Conservation (phyloP, 441 rosid species). For the Pelargonium australe region DNA sequence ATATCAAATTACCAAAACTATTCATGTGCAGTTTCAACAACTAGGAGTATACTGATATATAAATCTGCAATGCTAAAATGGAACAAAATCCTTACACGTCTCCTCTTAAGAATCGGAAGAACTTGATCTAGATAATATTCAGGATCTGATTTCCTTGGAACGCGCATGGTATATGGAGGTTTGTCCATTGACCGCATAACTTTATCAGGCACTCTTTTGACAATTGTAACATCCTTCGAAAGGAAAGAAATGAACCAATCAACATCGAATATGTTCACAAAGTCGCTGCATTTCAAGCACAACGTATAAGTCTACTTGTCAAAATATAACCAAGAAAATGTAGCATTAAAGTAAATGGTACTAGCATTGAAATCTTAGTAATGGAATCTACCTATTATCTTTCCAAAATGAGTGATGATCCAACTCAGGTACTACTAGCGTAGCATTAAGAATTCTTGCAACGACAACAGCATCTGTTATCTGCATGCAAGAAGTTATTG, state of each 20-base stretch:
- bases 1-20: neutral
- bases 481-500: conserved; percentile 34
- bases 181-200: conserved; percentile 91
- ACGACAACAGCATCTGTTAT: conserved; percentile 97
- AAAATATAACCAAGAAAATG: conserved; percentile 1
- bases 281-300: conserved; percentile 61
- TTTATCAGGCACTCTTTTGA: conserved; percentile 88
- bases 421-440: conserved; percentile 91
- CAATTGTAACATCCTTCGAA: conserved; percentile 77
- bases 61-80: neutral
- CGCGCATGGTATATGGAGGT: conserved; percentile 93
- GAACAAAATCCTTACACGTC: conserved; percentile 48
- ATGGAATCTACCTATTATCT: conserved; percentile 69
- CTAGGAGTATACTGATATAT: no score
- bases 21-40: no score
- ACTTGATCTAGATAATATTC: conserved; percentile 96
- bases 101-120: conserved; percentile 68
- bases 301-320: neutral
- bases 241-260: conserved; percentile 90
- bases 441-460: conserved; percentile 85
- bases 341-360: conserved; percentile 10
- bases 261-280: conserved; percentile 77
- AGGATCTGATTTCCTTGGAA: conserved; percentile 88
- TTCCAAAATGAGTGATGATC: conserved; percentile 97
- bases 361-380: conserved; percentile 5